Conservation (phyloP, 164 flowering plant genomes). For the Sextonia rubra region DNA sequence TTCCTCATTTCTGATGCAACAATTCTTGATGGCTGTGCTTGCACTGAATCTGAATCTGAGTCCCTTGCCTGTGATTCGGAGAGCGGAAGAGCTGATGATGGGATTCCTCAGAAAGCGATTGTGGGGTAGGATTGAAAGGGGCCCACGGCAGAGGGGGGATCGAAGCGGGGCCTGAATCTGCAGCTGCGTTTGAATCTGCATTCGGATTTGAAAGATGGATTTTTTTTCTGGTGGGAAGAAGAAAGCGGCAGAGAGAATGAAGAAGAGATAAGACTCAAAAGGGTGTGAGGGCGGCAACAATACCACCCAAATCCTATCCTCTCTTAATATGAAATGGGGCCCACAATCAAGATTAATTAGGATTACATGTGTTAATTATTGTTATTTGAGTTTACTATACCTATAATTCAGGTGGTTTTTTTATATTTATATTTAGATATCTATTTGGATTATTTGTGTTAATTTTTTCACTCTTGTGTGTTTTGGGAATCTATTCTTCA, state of each 20-base stretch:
- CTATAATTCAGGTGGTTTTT: too few relatives aligned
- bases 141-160: conserved; percentile 11
- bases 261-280: neutral
- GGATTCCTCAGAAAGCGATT: neutral
- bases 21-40: neutral
- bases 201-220: neutral
- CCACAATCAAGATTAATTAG: too few relatives aligned
- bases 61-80: conserved; percentile 2
- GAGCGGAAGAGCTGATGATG: conserved; percentile 1
- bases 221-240: too few relatives aligned
- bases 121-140: neutral
- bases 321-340: neutral
- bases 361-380: too few relatives aligned
- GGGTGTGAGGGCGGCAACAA: neutral
- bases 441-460: too few relatives aligned
- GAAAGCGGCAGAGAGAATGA: neutral
- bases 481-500: too few relatives aligned
- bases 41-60: neutral
- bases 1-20: conserved; percentile 14
- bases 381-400: too few relatives aligned
- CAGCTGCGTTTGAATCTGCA: conserved; percentile 14
- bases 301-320: conserved; percentile 1
- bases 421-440: too few relatives aligned
- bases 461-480: too few relatives aligned
- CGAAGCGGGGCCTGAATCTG: conserved; percentile 19